Evolutionary conservation across 1,139 yeast species (phyloP), one percentile per base, ranked within the genome.

Genomic region (Yamadazyma kanchanaburiensis): DNA sequence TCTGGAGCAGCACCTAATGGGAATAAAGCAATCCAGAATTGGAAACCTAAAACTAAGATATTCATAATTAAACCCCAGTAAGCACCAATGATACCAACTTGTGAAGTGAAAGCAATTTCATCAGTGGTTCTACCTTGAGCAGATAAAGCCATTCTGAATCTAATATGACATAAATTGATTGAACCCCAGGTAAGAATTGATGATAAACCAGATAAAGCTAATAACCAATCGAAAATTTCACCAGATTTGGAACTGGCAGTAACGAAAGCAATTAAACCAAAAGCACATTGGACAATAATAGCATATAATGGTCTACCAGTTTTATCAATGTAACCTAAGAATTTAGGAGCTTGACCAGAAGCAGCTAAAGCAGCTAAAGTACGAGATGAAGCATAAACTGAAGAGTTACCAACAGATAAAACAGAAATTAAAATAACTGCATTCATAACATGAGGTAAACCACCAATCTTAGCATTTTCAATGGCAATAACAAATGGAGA

Each of bases 181-280:
- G 89, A 77, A 23, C 77, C 77, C 94, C 95, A 86, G 5, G 94
- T 83, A 56, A 86, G 85, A 35, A 87, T 67, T 2, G 95, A 80
- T 26, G 94, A 81, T 41, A 86, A 74, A 36, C 94, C 94, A 11
- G 95, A 82, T 28, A 88, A 64, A 15, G 95, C 85, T 52, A 85
- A 64, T 49, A 87, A 64, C 95, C 96, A 87, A 43, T 64, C 66
- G 57, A 87, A 87, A 10, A 86, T 85, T 19, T 65, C 70, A 38
- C 72, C 77, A 54, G 83, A 76, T 34, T 78, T 64, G 14, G 70
- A 56, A 27, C 81, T 72, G 21, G 94, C 86, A 21, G 87, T 87
- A 39, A 83, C 64, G 60, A 78, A 86, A 42, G 42, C 42, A 35
- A 86, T 66, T 22, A 83, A 64, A 24, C 94, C 95, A 49, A 80